Conservation (phyloP, 176 grass and related monocot genomes). For the Eremochloa ophiuroides region DNA sequence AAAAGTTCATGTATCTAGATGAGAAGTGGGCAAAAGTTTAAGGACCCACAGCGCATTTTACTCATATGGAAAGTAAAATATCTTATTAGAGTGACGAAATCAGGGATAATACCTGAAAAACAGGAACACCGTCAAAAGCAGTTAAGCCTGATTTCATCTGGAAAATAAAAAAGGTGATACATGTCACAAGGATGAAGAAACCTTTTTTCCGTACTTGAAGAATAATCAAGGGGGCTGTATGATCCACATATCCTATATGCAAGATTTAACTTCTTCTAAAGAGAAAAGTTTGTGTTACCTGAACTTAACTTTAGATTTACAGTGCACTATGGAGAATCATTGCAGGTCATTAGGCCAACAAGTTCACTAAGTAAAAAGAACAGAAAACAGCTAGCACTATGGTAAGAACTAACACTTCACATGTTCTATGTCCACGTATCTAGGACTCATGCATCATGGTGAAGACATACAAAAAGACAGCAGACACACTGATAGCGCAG, state of each 20-base stretch:
- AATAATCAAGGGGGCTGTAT: background rate
- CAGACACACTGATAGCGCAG: too few species aligned
- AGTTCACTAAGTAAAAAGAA: background rate
- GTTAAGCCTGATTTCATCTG: conserved; percentile 80
- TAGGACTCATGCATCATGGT: background rate
- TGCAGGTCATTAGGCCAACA: background rate
- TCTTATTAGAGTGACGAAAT: background rate
- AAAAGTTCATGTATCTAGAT: too few species aligned
- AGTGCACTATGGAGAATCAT: background rate
- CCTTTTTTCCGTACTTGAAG: background rate
- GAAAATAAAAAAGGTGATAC: conserved; percentile 33
- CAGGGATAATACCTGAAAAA: conserved; percentile 74
- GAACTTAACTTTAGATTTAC: background rate
- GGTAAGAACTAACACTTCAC: background rate
- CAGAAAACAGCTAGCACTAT: background rate
- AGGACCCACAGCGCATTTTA: too few species aligned
- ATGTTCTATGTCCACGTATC: background rate
- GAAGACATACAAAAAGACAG: background rate
- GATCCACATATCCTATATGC: background rate
- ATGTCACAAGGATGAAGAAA: background rate
- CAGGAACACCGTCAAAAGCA: conserved; percentile 96
- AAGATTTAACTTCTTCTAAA: background rate
- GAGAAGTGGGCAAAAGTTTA: too few species aligned
- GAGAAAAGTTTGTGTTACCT: background rate
- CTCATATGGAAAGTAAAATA: background rate